Conservation (phyloP, 495 filamentous ascomycete species). For the Neurospora sp. region DNA sequence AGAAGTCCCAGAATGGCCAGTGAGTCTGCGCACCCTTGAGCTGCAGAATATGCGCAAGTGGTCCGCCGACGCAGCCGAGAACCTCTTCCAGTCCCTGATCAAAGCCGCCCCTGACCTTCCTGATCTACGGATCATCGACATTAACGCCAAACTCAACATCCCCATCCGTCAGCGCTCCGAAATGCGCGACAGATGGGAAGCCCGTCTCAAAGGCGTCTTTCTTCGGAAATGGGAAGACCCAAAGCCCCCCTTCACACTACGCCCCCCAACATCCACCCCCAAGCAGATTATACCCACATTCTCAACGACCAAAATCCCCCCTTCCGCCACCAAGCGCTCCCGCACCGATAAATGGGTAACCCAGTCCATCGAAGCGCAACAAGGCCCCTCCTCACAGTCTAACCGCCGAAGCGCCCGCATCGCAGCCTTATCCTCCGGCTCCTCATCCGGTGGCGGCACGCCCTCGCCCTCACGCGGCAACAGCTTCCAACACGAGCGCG, state of each 20-base stretch:
- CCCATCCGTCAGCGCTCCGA: constrained; percentile 68
- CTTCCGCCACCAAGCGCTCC: background rate
- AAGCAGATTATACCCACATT: background rate
- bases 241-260: constrained; percentile 20
- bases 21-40: constrained; percentile 56
- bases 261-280: constrained; percentile 9
- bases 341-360: background rate
- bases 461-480: background rate
- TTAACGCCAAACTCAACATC: constrained; percentile 64
- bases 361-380: background rate
- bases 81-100: constrained; percentile 67
- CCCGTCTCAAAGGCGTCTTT: constrained; percentile 53
- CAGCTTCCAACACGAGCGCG: background rate
- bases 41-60: constrained; percentile 66
- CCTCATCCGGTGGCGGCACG: constrained; percentile 13
- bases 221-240: constrained; percentile 46
- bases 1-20: constrained; percentile 67
- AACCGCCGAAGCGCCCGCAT: constrained; percentile 19
- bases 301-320: background rate
- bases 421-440: constrained; percentile 3
- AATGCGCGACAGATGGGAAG: constrained; percentile 64
- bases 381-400: background rate
- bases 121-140: constrained; percentile 52
- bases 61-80: constrained; percentile 49
- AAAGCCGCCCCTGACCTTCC: constrained; percentile 52